A percentile compares a stretch with the other conserved stretches of the same genome.
Conservation (phyloP, 1,284 basidiomycete genomes). For the Sporisorium scitamineum region DNA sequence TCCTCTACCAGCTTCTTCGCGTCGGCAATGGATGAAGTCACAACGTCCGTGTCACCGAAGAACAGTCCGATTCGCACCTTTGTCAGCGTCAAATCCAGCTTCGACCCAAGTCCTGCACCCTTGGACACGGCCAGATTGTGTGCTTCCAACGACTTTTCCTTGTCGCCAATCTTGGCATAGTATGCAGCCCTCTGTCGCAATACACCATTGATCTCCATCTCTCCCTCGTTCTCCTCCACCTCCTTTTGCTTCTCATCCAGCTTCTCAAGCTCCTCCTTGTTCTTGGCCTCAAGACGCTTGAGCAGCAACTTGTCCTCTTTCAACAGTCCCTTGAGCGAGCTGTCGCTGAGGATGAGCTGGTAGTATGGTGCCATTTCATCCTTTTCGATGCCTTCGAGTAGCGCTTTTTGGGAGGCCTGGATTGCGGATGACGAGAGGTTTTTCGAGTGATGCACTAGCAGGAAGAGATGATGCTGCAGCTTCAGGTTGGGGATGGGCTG, state of each 20-base stretch:
- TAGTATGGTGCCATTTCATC: slow-evolving; percentile 73
- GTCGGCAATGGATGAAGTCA: slow-evolving; percentile 80
- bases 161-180: slow-evolving; percentile 90
- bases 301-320: slow-evolving; percentile 76
- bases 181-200: slow-evolving; percentile 87
- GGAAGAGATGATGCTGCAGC: slow-evolving; percentile 67
- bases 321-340: slow-evolving; percentile 66
- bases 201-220: slow-evolving; percentile 90
- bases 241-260: slow-evolving; percentile 85
- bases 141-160: slow-evolving; percentile 76
- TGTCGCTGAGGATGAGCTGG: slow-evolving; percentile 55
- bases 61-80: slow-evolving; percentile 92
- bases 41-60: slow-evolving; percentile 83
- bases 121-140: slow-evolving; percentile 89
- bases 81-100: slow-evolving; percentile 91
- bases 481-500: slow-evolving; percentile 65
- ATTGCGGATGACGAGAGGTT: slow-evolving; percentile 18
- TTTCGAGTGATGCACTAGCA: slow-evolving; percentile 55
- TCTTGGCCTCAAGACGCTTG: slow-evolving; percentile 79
- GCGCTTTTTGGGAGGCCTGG: slow-evolving; percentile 75
- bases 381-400: slow-evolving; percentile 83
- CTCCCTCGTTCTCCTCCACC: slow-evolving; percentile 90
- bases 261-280: slow-evolving; percentile 80
- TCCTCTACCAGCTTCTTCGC: slow-evolving; percentile 90
- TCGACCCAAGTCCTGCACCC: slow-evolving; percentile 89